Conservation (phyloP, 1,284 basidiomycete genomes). For the Takashimella koratensis region DNA sequence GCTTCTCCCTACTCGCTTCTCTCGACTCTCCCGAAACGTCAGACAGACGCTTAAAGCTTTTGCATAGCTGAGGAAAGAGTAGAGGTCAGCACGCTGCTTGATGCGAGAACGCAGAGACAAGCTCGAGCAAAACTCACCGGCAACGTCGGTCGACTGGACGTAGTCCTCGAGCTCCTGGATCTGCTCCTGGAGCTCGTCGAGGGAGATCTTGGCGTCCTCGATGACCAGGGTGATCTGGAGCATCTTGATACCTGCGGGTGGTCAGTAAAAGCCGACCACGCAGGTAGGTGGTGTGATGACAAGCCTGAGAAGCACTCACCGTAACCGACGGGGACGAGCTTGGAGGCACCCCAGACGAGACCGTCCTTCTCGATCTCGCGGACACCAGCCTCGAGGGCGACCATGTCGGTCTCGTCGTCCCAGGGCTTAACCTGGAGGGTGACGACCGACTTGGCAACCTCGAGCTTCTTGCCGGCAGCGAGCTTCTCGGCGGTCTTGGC, state of each 20-base stretch:
- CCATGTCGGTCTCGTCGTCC: slow-evolving; percentile 99
- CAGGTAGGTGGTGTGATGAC: background rate
- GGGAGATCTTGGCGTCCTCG: slow-evolving; percentile 83
- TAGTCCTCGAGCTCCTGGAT: slow-evolving; percentile 84
- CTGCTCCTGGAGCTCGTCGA: slow-evolving; percentile 91
- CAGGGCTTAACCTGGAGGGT: slow-evolving; percentile 98
- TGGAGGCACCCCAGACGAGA: slow-evolving; percentile 83
- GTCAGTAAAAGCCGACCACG: background rate
- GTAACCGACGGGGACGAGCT: slow-evolving; percentile 82
- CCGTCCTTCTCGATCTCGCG: slow-evolving; percentile 86
- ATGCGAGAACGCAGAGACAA: background rate
- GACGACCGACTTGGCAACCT: slow-evolving; percentile 70
- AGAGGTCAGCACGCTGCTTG: background rate
- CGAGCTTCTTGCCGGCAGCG: slow-evolving; percentile 58
- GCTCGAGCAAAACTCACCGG: slow-evolving; percentile 48
- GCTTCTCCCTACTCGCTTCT: background rate
- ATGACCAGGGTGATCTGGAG: slow-evolving; percentile 93
- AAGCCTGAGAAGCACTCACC: slow-evolving; percentile 19
- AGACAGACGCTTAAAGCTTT: slow-evolving; percentile 30
- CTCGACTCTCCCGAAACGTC: background rate
- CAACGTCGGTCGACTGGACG: slow-evolving; percentile 89
- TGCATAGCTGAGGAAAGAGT: slow-evolving; percentile 20
- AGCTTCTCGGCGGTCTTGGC: slow-evolving; percentile 64
- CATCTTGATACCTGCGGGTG: slow-evolving; percentile 68
- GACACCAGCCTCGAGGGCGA: slow-evolving; percentile 73